These are phyloP conservation scores for Fusarium sp. DNA, from an alignment of 2,329 filamentous ascomycete genomes.

Conservation along the genomic window DNA sequence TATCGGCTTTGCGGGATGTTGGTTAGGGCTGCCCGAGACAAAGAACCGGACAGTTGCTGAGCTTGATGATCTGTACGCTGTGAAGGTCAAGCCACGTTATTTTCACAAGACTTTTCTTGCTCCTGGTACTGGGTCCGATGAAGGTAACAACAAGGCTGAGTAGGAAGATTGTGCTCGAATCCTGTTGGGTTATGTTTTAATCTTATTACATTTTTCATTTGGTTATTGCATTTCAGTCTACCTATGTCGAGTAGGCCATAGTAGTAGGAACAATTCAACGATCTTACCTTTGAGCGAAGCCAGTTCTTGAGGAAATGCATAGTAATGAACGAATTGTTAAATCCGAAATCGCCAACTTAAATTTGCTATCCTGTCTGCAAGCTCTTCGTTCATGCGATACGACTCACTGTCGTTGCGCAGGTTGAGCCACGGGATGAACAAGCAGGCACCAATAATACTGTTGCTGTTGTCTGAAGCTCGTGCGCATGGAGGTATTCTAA, in stretches of 20 bases:
- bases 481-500: too few relatives aligned
- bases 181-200: background rate
- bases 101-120: conserved; percentile 1
- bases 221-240: background rate
- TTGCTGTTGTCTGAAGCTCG: too few relatives aligned
- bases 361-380: too few relatives aligned
- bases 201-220: background rate
- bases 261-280: too few relatives aligned
- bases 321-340: too few relatives aligned
- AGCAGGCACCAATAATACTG: too few relatives aligned
- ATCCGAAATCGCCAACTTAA: too few relatives aligned
- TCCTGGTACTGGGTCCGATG: background rate
- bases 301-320: too few relatives aligned
- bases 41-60: conserved; percentile 8
- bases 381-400: too few relatives aligned
- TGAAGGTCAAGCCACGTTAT: conserved; percentile 8
- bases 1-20: conserved; percentile 2
- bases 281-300: too few relatives aligned
- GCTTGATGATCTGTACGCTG: conserved; percentile 7
- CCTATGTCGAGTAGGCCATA: background rate
- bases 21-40: conserved; percentile 8
- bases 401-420: too few relatives aligned
- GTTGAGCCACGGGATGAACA: too few relatives aligned
- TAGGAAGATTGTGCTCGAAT: background rate
- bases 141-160: background rate